These are phyloP conservation scores for Cubamyces sp. DNA, from an alignment of 768 basidiomycete species.

Conservation along the genomic window DNA sequence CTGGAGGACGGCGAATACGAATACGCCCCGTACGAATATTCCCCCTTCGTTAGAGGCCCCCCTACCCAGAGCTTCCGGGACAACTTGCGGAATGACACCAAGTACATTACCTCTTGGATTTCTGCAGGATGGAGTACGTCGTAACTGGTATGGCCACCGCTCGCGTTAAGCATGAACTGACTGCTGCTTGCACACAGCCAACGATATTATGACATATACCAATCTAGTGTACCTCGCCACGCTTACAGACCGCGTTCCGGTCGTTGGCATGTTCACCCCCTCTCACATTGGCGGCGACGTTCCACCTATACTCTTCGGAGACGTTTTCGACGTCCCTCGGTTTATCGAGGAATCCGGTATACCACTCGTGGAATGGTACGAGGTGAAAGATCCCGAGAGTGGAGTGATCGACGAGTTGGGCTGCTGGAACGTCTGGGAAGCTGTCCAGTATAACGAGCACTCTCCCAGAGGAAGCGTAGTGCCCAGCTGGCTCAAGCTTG, in stretches of 20 bases:
- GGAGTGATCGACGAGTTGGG: constrained; percentile 41
- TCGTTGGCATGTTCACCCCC: constrained; percentile 46
- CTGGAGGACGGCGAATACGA: constrained; percentile 12
- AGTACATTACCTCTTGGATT: constrained; percentile 76
- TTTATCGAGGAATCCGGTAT: constrained; percentile 40
- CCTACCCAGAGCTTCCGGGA: constrained; percentile 67
- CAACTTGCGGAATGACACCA: constrained; percentile 59
- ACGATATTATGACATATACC: constrained; percentile 71
- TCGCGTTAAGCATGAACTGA: neutral
- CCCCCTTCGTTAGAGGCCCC: constrained; percentile 43
- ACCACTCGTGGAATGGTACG: constrained; percentile 46
- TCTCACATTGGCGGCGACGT: constrained; percentile 43
- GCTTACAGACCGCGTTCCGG: constrained; percentile 44
- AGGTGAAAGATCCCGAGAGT: constrained; percentile 43
- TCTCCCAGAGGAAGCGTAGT: constrained; percentile 33
- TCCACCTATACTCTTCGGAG: constrained; percentile 40
- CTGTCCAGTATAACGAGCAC: constrained; percentile 35
- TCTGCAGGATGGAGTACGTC: constrained; percentile 71
- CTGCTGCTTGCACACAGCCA: constrained; percentile 46
- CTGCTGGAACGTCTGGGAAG: constrained; percentile 49
- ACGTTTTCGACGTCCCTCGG: constrained; percentile 47
- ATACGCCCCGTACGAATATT: constrained; percentile 29
- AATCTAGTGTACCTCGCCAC: constrained; percentile 47
- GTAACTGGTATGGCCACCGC: constrained; percentile 2
- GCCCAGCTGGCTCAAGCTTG: constrained; percentile 35